Evolutionary conservation across 495 filamentous ascomycete genomes (phyloP), one percentile per base, ranked within the genome.

Genomic region (Tirmania nivea): DNA sequence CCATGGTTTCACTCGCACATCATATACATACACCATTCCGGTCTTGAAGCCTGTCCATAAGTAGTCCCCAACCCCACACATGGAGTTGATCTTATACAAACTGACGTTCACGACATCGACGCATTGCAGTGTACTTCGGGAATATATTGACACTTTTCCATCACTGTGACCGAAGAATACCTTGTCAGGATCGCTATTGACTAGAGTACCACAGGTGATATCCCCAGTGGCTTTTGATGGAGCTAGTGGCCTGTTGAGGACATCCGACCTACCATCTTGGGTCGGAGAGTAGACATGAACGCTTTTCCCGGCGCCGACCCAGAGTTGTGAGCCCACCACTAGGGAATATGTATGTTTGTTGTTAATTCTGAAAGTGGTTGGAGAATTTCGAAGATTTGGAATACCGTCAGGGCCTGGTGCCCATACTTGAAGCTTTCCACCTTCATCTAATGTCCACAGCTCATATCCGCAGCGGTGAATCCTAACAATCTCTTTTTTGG

Each of bases 1-100:
- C 90, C 90, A 97, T 0, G 92, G 90, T 35, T 76, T 80, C 21
- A 77, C 75, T 8, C 66, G 74, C 34, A 84, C 81, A 62, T 96
- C 88, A 63, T 94, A 97, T 11, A 96, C 83, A 57, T 85, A 86
- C 34, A 94, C 78, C 78, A 83, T 94, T n/a, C 90, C 90, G 2
- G 82, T 94, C 62, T 87, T 94, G 67, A 86, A 96, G 8, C 78
- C 92, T 35, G 87, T 86, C 90, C 90, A 97, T 9, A 97, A 74
- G 65, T 86, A 77, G 56, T 79, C 76, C 0, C 87, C 89, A 9
- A 86, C 83, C 8, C 86, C 84, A 16, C 77, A 77, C 31, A 97
- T 73, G 31, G 84, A 81, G 61, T 85, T 94, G 67, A 96, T 89
- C 68, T 94, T 97, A 72, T 94, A 96, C 4, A 86, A 74, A 66